Conservation (phyloP, 441 rosid species). For the Melastoma candidum region DNA sequence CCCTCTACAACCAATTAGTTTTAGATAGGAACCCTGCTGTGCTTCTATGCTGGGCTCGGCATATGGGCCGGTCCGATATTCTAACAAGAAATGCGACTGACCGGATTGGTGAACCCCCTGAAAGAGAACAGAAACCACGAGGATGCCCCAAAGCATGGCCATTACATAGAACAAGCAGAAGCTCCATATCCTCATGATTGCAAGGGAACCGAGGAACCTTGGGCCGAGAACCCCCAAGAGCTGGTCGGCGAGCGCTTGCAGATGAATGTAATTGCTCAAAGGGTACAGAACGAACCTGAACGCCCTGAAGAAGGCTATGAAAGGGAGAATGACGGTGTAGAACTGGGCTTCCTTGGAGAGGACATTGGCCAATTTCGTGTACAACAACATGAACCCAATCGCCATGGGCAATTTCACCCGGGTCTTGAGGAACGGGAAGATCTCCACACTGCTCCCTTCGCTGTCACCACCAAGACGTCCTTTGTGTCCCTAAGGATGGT, state of each 20-base stretch:
- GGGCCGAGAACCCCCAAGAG: constrained; percentile 76
- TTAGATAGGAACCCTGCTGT: too few relatives aligned
- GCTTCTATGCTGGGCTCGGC: too few relatives aligned
- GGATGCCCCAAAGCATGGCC: constrained; percentile 95
- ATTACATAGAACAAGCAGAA: constrained; percentile 31
- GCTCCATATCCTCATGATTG: constrained; percentile 92
- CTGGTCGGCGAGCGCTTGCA: constrained; percentile 73
- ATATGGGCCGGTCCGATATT: too few relatives aligned
- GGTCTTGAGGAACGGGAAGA: constrained; percentile 89
- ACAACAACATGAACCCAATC: constrained; percentile 83
- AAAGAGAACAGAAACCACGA: constrained; percentile 85
- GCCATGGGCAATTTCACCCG: constrained; percentile 99
- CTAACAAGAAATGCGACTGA: constrained; percentile 16
- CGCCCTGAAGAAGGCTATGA: constrained; percentile 88
- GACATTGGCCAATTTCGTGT: constrained; percentile 63
- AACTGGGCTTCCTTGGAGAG: constrained; percentile 79
- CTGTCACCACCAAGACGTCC: constrained; percentile 30
- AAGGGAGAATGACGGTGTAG: constrained; percentile 77
- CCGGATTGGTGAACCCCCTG: constrained; percentile 99
- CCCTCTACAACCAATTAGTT: too few relatives aligned
- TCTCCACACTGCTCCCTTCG: constrained; percentile 89
- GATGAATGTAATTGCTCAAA: constrained; percentile 36
- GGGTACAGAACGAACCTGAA: constrained; percentile 50
- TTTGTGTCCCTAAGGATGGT: constrained; percentile 90
- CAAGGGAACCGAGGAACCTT: constrained; percentile 92